A percentile compares a stretch with the other conserved stretches of the same genome.
Evolutionary conservation across 768 basidiomycete species (phyloP).

Genomic region (Psilocybe azurescens): DNA sequence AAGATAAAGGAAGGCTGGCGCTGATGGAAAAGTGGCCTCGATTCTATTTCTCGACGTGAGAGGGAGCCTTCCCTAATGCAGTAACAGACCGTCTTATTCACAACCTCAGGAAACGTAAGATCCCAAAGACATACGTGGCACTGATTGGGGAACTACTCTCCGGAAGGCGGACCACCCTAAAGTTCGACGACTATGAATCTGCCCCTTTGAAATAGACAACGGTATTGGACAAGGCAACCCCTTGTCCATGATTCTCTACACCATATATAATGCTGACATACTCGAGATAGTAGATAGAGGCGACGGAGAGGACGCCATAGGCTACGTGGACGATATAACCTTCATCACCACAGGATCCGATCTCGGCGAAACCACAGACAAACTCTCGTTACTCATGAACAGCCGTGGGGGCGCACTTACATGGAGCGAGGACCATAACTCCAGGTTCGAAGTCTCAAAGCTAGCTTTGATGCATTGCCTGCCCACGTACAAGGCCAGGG

Average conservation of each 20-base stretch:
- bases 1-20: constrained; percentile 44
- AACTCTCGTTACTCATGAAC: constrained; percentile 32
- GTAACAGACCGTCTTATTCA: no score
- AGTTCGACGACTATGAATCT: constrained; percentile 25
- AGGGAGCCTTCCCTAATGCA: no score
- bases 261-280: no score
- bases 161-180: no score
- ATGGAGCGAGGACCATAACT: constrained; percentile 34
- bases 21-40: constrained; percentile 33
- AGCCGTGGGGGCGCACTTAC: constrained; percentile 24
- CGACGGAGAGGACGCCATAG: constrained; percentile 21
- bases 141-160: no score
- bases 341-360: no score
- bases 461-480: constrained; percentile 25
- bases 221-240: constrained; percentile 32
- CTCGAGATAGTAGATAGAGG: neutral
- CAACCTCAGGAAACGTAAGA: constrained; percentile 32
- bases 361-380: constrained; percentile 28
- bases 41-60: constrained; percentile 46
- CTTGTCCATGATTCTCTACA: no score
- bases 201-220: constrained; percentile 17
- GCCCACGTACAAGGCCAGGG: no score
- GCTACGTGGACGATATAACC: constrained; percentile 38
- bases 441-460: constrained; percentile 36
- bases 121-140: constrained; percentile 28